Evolutionary conservation across 306 rosid genomes (phyloP).

Genomic region (Quercus gilva): DNA sequence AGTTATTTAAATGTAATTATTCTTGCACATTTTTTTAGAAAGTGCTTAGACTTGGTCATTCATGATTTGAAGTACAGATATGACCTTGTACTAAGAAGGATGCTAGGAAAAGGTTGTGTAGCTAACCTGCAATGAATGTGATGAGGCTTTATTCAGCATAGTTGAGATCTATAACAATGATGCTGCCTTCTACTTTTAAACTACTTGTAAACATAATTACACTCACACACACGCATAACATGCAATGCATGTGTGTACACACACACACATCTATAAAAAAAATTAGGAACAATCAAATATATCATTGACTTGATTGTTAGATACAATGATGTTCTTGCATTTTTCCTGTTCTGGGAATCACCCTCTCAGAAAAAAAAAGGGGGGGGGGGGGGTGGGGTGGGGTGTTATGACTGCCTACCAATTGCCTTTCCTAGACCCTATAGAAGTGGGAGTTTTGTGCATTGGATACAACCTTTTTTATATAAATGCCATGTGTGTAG

Average conservation of each 20-base stretch:
- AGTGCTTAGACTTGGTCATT: not conserved
- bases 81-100: not conserved
- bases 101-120: not conserved
- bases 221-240: not conserved
- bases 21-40: not conserved
- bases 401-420: too few species aligned
- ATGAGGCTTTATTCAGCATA: not conserved
- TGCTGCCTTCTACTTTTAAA: too few species aligned
- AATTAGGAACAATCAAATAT: not conserved
- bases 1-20: not conserved
- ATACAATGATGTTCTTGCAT: not conserved
- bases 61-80: not conserved
- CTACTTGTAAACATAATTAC: not conserved
- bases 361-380: too few species aligned
- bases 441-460: too few species aligned
- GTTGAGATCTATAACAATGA: not conserved
- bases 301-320: not conserved
- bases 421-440: too few species aligned
- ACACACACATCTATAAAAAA: not conserved
- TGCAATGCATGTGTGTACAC: not conserved
- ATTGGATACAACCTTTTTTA: too few species aligned
- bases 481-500: not conserved
- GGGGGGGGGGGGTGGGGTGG: too few species aligned
- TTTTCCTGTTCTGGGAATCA: not conserved
- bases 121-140: not conserved